Base-by-base conservation (phyloP, 495 filamentous ascomycete species). In the Xylaria bambusicola region DNA sequence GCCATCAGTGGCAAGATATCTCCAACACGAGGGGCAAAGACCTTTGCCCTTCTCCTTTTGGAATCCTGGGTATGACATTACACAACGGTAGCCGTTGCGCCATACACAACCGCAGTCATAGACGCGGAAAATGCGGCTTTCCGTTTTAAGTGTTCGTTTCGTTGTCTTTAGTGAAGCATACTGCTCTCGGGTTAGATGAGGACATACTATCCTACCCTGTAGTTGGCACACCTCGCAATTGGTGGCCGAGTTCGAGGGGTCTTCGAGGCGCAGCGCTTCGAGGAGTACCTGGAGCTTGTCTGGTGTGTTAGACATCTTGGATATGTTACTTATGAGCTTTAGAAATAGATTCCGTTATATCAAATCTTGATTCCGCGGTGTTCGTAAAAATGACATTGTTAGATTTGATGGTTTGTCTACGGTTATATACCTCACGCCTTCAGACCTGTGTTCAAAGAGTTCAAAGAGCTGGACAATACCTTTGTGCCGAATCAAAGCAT, bases 61-160 rank as follows among this genome's bases (percentile, higher is more conserved):
- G n/a, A n/a, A n/a, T 15, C 56, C 56, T 0, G 12, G 47, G 0
- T 17, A 35, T n/a, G 26, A 21, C 18, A 12, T 46, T 20, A n/a
- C 48, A 23, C 17, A 27, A 13, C 26, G 40, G 6, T 13, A 9
- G 1, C 35, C 6, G n/a, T 2, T 20, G 6, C 42, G 13, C 20
- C 36, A 52, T 12, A 52, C 38, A n/a, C 52, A 48, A 3, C 56
- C 48, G 6, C 56, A 59, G 15, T 52, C 56, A 21, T 42, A 59
- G 12, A 52, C 38, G 6, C 38, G 40, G 15, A 52, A 27, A 0
- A 17, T 21, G 36, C n/a, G 10, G n/a, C 8, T 23, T 12, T 48
- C 29, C 0, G 1, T 29, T 1, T 21, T 13, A 17, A 24, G 13
- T 0, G 45, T 58, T 33, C 48, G 48, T 8, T 33, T 52, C 12